A percentile compares a stretch with the other conserved stretches of the same genome.
Conservation (phyloP, 352 stramenopile genomes). For the Pythium apleroticum region DNA sequence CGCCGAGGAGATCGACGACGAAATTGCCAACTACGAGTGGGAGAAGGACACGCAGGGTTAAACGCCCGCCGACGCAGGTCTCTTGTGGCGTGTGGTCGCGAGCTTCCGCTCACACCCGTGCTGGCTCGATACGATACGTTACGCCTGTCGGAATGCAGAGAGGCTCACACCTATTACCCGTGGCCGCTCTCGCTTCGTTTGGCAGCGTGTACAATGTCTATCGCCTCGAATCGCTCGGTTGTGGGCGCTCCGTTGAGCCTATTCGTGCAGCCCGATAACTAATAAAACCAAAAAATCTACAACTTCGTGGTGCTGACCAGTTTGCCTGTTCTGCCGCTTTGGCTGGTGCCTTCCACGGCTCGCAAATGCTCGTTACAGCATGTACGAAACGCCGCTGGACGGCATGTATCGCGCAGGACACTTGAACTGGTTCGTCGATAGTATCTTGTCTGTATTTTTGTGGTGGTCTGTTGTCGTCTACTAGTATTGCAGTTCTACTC, state of each 20-base stretch:
- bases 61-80: slow-evolving; percentile 15
- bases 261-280: background rate
- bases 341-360: too few species aligned
- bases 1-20: slow-evolving; percentile 83
- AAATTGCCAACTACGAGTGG: slow-evolving; percentile 89
- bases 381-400: too few species aligned
- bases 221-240: background rate
- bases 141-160: background rate
- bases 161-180: background rate
- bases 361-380: too few species aligned
- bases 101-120: slow-evolving; percentile 7
- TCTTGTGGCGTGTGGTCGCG: slow-evolving; percentile 5
- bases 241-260: background rate
- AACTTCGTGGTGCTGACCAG: background rate
- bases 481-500: slow-evolving; percentile 22
- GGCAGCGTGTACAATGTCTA: slow-evolving; percentile 1
- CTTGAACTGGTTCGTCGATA: background rate
- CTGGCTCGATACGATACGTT: slow-evolving; percentile 7
- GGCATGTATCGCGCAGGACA: background rate
- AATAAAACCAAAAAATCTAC: slow-evolving; percentile 1
- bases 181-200: background rate
- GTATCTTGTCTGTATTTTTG: background rate
- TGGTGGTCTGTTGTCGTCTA: background rate
- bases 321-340: too few species aligned
- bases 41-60: slow-evolving; percentile 87